Evolutionary conservation across 139 green algal species (phyloP).

Genomic region (Pleodorina starrii): DNA sequence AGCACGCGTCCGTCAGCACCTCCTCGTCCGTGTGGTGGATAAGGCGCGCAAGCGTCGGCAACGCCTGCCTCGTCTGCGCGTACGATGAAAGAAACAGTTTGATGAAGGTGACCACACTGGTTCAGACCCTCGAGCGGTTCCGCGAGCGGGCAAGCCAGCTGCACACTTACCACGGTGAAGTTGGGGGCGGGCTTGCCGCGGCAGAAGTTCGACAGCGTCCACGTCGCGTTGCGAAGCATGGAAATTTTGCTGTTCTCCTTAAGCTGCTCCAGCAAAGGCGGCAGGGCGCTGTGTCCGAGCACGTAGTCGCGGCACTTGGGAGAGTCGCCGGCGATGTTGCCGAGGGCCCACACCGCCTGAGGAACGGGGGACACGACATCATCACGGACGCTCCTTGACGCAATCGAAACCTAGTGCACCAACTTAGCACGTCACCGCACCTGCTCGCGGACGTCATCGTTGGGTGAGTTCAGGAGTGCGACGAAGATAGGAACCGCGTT

Average conservation of each 20-base stretch:
- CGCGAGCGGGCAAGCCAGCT: neutral
- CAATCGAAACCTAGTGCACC: too few species aligned
- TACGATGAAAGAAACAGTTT: neutral
- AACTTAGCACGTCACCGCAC: too few species aligned
- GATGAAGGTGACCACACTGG: neutral
- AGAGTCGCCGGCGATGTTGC: slow-evolving; percentile 98
- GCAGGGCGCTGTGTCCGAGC: slow-evolving; percentile 85
- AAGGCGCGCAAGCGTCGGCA: slow-evolving; percentile 93
- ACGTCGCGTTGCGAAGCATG: slow-evolving; percentile 99
- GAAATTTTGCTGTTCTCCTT: slow-evolving; percentile 93
- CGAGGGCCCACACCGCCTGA: slow-evolving; percentile 98
- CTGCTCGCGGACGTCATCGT: slow-evolving; percentile 98
- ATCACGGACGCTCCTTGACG: too few species aligned
- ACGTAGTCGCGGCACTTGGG: slow-evolving; percentile 97
- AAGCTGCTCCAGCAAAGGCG: slow-evolving; percentile 94
- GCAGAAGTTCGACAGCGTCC: slow-evolving; percentile 99
- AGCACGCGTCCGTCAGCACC: slow-evolving; percentile 99
- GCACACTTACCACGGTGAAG: slow-evolving; percentile 83
- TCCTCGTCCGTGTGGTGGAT: slow-evolving; percentile 97
- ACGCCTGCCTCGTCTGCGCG: slow-evolving; percentile 83
- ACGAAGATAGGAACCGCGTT: slow-evolving; percentile 99
- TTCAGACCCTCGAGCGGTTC: too few species aligned
- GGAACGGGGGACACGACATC: too few species aligned
- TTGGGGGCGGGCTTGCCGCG: slow-evolving; percentile 93
- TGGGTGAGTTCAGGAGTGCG: slow-evolving; percentile 90